Base-by-base conservation (phyloP, 345 rosid species). In the Rubroshorea leprosula region DNA sequence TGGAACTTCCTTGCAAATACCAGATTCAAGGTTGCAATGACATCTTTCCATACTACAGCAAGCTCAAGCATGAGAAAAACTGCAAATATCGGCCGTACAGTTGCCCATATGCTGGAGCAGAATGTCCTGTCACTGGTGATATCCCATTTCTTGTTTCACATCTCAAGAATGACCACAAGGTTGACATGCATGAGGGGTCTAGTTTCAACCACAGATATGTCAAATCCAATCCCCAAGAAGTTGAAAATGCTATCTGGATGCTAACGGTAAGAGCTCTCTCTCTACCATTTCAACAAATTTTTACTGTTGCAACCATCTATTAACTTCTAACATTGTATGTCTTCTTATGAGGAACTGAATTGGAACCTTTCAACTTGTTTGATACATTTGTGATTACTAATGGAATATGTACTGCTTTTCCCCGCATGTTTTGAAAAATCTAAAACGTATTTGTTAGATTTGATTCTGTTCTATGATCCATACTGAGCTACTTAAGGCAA, bases 201-300 rank as follows among this genome's bases (percentile, higher is more conserved):
- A 80, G 88, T 17, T 91, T 88, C 76, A 88, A 86, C 69, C 95
- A 91, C 68, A 76, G 92, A 68, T 91, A 91, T 68, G 95, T 88
- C 16, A 88, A 91, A 63, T 74, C 96, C 54, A 81, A 84, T 72
- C 87, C 98, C 4, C 82, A 68, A 1, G 98, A 86, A 71, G 86
- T 88, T n/a, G 96, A 88, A 67, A 88, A 91, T 55, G 98, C 98
- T 54, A 91, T 95, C 41, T 88, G 98, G 93, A 91, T 86, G 98
- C 72, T 88, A 60, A 91, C 98, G 43, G 98, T 91, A 77, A 83
- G 78, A 60, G 48, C 46, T 57, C 59, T 41, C 17, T 7, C 27
- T 47, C 29, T 19, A 41, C 7, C 45, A 44, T 29, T 62, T 29
- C 35, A 3, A 35, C 12, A 1, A 2, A 1, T 35, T 35, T 13